A percentile compares a stretch with the other conserved stretches of the same genome.
phyloP scores from a whole-genome alignment of 139 green algal species.

The Axilococcus clingmanii region DNA sequence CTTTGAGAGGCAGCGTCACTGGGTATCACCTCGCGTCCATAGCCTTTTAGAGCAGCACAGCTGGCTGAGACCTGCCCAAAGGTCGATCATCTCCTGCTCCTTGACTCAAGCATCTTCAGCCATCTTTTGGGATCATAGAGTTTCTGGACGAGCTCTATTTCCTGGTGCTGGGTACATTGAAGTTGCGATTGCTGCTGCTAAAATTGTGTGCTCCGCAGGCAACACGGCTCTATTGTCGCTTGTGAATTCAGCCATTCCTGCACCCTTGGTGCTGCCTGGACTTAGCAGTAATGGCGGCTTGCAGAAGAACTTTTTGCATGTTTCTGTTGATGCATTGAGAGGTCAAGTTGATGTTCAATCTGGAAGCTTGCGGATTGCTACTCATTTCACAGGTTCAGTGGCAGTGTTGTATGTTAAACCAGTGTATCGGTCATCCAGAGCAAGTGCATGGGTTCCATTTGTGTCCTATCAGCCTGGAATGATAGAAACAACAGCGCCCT shows the following conservation, averaged over 20 bases:
- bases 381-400: background rate
- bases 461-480: background rate
- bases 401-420: background rate
- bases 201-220: background rate
- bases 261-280: constrained; percentile 13
- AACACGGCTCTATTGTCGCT: background rate
- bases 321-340: background rate
- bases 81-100: background rate
- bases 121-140: constrained; percentile 34
- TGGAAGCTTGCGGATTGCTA: background rate
- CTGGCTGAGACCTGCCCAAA: constrained; percentile 1
- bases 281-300: background rate
- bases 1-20: constrained; percentile 17
- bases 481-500: background rate
- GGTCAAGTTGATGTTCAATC: background rate
- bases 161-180: constrained; percentile 26
- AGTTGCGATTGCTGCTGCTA: constrained; percentile 8
- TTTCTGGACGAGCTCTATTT: constrained; percentile 16
- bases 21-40: constrained; percentile 16
- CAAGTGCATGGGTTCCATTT: background rate
- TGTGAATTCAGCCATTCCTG: constrained; percentile 6
- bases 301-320: background rate
- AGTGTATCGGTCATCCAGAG: background rate
- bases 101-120: background rate
- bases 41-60: constrained; percentile 8